A percentile compares a stretch with the other conserved stretches of the same genome.
These are phyloP conservation scores for Hypoxylon sp. DNA, from an alignment of 2,329 filamentous ascomycete genomes.

Conservation along the genomic window DNA sequence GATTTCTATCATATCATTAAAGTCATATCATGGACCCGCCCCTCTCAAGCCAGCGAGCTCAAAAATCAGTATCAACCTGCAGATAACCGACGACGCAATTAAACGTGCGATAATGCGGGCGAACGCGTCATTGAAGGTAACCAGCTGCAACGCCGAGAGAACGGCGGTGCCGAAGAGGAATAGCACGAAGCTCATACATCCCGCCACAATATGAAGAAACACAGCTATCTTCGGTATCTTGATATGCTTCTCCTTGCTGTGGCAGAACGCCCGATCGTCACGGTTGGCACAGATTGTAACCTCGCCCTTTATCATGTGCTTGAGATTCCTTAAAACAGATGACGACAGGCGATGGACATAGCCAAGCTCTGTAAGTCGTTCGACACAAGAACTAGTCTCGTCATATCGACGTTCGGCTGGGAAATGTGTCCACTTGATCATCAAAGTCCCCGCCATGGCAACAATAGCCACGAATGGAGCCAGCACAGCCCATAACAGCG, in stretches of 20 bases:
- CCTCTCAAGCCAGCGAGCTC: slow-evolving; percentile 6
- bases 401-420: neutral
- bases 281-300: neutral
- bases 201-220: neutral
- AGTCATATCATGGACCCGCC: neutral
- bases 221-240: neutral
- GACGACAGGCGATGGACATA: neutral
- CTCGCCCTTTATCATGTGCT: neutral
- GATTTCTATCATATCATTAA: too few species aligned
- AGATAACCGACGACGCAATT: neutral
- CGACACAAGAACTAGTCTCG: too few species aligned
- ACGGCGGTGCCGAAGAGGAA: neutral
- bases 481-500: neutral
- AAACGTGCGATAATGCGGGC: neutral
- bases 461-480: slow-evolving; percentile 5
- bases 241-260: neutral
- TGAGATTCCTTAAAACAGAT: neutral
- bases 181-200: slow-evolving; percentile 8
- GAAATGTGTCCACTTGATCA: neutral
- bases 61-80: slow-evolving; percentile 2
- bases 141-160: neutral
- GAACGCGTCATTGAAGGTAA: slow-evolving; percentile 1
- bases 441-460: neutral
- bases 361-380: neutral
- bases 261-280: neutral